Evolutionary conservation across 345 rosid genomes (phyloP).

Genomic region (Gossypium mustelinum): DNA sequence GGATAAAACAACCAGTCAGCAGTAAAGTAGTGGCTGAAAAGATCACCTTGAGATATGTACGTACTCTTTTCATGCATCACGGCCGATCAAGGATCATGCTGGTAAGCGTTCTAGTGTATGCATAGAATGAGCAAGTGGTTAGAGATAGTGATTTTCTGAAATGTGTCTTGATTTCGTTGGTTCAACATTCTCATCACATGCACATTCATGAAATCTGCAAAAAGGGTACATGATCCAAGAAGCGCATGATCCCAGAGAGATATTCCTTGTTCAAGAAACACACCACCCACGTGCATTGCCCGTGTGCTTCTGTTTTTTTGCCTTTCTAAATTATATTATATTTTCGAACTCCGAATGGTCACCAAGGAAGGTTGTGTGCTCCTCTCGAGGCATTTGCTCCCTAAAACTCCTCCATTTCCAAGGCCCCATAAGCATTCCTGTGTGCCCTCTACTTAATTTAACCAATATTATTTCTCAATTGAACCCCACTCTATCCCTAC

Average conservation of each 20-base stretch:
- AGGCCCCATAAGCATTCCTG: conserved; percentile 5
- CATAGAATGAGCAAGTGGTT: not conserved
- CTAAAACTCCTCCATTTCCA: conserved; percentile 14
- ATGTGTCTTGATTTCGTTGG: not conserved
- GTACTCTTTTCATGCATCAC: not conserved
- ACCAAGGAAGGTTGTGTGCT: conserved; percentile 26
- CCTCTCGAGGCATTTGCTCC: conserved; percentile 46
- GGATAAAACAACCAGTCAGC: not conserved
- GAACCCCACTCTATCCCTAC: not conserved
- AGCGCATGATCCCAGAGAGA: conserved; percentile 44
- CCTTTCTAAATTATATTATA: not conserved
- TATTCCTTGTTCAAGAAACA: conserved; percentile 32
- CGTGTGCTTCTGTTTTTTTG: not conserved
- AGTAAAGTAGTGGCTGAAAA: not conserved
- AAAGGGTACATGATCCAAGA: conserved; percentile 36
- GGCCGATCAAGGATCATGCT: not conserved
- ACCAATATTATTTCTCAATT: not conserved
- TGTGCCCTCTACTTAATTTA: not conserved
- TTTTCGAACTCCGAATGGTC: not conserved
- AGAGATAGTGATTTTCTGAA: not conserved
- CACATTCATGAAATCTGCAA: not conserved
- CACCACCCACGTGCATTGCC: conserved; percentile 12
- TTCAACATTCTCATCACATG: conserved; percentile 2
- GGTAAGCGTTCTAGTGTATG: not conserved
- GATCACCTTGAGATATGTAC: not conserved